phyloP scores from a whole-genome alignment of 2,329 filamentous ascomycete species.

The Hypoxylon sp. region DNA sequence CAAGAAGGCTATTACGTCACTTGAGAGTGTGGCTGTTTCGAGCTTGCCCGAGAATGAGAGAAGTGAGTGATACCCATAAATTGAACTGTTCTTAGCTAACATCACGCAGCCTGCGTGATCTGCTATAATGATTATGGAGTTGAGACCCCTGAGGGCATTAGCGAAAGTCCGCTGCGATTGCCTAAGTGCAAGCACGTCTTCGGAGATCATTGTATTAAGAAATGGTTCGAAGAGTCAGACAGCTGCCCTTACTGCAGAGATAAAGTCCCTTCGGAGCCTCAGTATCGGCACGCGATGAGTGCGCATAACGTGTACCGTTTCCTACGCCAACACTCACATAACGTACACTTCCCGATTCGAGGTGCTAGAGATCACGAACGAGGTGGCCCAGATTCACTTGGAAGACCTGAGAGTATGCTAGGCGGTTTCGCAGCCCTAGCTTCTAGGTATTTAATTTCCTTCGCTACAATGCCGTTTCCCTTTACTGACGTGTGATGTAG shows the following conservation, averaged over 20 bases:
- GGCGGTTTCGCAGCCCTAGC: conserved; percentile 19
- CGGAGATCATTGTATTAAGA: conserved; percentile 74
- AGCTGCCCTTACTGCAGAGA: conserved; percentile 76
- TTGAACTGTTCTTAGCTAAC: conserved; percentile 29
- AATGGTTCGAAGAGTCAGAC: conserved; percentile 74
- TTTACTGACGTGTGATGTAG: conserved; percentile 27
- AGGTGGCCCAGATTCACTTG: conserved; percentile 33
- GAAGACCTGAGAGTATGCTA: conserved; percentile 28
- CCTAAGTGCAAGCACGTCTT: conserved; percentile 76
- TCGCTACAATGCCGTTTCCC: not conserved
- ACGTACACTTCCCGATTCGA: conserved; percentile 45
- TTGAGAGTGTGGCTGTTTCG: conserved; percentile 63
- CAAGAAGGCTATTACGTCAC: conserved; percentile 61
- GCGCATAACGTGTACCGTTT: conserved; percentile 47
- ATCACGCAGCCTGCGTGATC: conserved; percentile 69
- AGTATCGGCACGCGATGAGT: conserved; percentile 35
- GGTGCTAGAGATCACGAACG: conserved; percentile 36
- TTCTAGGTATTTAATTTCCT: conserved; percentile 34
- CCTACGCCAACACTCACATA: conserved; percentile 49
- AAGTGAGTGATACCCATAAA: conserved; percentile 57
- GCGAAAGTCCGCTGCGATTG: conserved; percentile 69
- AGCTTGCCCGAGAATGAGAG: conserved; percentile 63
- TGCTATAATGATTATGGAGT: conserved; percentile 75
- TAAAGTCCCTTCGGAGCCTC: conserved; percentile 68
- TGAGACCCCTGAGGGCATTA: conserved; percentile 69